Percentiles rank a stretch among this genome's conserved stretches.
Conservation (phyloP, 352 stramenopile species). For the Globisporangium irregulare region DNA sequence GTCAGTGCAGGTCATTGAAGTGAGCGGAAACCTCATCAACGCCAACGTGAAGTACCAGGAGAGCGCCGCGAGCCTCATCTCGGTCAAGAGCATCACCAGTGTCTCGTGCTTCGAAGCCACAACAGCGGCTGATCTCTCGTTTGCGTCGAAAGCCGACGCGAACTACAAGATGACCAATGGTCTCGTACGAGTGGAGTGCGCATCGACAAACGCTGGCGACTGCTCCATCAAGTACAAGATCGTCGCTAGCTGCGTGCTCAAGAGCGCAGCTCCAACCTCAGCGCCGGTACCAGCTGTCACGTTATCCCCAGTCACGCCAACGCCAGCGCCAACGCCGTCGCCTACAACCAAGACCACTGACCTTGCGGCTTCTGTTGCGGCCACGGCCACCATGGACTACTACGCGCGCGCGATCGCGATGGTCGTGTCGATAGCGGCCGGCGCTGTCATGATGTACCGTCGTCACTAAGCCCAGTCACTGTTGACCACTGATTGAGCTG, state of each 20-base stretch:
- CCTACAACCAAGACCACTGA: background rate
- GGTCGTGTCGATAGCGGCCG: conserved; percentile 9
- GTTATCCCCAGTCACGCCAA: background rate
- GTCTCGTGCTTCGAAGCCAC: background rate
- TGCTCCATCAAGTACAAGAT: background rate
- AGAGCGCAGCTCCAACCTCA: background rate
- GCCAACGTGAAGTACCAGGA: background rate
- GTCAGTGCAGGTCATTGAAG: background rate
- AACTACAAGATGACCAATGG: background rate
- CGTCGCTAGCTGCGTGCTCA: background rate
- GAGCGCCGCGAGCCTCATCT: background rate
- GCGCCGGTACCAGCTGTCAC: background rate
- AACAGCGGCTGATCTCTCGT: background rate
- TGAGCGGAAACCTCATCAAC: background rate
- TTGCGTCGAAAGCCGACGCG: background rate
- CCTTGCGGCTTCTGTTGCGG: background rate
- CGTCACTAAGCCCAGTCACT: conserved; percentile 5
- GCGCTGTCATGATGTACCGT: conserved; percentile 4
- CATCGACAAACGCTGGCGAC: background rate
- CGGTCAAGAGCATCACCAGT: background rate
- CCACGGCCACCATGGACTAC: conserved; percentile 2
- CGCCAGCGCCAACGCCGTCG: background rate
- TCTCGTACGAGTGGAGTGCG: background rate
- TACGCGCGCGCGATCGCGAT: conserved; percentile 14
- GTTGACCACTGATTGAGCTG: background rate